phyloP scores from a whole-genome alignment of 2,329 filamentous ascomycete species.

The Leptographium radiaticola region DNA sequence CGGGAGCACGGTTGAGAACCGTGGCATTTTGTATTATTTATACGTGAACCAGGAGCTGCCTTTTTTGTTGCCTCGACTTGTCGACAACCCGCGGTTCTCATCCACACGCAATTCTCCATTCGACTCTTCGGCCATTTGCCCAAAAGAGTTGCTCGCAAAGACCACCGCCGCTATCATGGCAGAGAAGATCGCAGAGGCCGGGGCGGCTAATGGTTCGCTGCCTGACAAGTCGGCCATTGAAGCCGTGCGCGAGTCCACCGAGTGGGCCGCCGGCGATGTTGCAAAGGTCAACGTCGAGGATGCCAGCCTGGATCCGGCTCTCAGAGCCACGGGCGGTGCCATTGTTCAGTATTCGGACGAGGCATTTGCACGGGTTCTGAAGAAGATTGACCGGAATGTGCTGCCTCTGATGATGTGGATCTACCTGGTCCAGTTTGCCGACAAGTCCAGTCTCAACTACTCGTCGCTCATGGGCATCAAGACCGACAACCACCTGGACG shows the following conservation, averaged over 20 bases:
- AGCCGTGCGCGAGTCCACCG: not conserved
- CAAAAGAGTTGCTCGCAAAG: not conserved
- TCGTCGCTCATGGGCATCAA: conserved; percentile 23
- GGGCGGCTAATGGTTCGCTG: too few relatives aligned
- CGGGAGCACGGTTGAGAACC: too few relatives aligned
- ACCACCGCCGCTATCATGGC: too few relatives aligned
- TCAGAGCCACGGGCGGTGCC: not conserved
- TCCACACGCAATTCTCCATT: not conserved
- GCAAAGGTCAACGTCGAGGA: not conserved
- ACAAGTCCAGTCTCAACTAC: conserved; percentile 44
- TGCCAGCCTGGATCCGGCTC: not conserved
- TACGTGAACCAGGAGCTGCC: too few relatives aligned
- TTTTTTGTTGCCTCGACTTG: too few relatives aligned
- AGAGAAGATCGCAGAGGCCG: not conserved
- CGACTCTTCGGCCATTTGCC: not conserved
- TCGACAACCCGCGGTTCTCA: too few relatives aligned
- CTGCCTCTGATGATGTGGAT: conserved; percentile 35
- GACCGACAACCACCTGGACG: conserved; percentile 18
- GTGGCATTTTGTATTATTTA: too few relatives aligned
- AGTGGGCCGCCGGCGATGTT: not conserved
- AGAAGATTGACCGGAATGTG: conserved; percentile 47
- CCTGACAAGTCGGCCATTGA: not conserved
- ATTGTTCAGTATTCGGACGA: conserved; percentile 7
- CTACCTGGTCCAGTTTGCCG: conserved; percentile 20
- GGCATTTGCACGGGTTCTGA: conserved; percentile 38